A percentile compares a stretch with the other conserved stretches of the same genome.
These are phyloP conservation scores for Tuber borchii DNA, from an alignment of 495 filamentous ascomycete species.

Conservation along the genomic window DNA sequence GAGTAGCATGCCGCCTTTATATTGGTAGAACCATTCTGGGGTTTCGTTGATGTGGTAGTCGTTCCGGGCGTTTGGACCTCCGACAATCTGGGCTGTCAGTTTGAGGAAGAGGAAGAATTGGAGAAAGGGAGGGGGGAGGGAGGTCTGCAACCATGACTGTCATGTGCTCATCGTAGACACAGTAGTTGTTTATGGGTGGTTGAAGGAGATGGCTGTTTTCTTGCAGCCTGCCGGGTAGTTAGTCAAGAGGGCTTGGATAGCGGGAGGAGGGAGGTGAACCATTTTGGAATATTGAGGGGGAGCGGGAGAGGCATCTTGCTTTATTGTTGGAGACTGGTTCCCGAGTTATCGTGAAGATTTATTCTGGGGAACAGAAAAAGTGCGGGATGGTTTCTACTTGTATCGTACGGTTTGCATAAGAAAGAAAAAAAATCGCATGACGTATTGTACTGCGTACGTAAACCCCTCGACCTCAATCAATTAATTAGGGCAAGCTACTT, in stretches of 20 bases:
- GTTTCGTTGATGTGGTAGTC: slow-evolving; percentile 99
- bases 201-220: slow-evolving; percentile 87
- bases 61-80: slow-evolving; percentile 89
- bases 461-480: too few relatives aligned
- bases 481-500: too few relatives aligned
- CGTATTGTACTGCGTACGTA: too few relatives aligned
- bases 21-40: slow-evolving; percentile 96
- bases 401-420: too few relatives aligned
- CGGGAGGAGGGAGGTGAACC: slow-evolving; percentile 47
- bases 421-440: too few relatives aligned
- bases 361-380: too few relatives aligned
- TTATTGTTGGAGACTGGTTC: neutral
- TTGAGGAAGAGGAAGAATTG: neutral
- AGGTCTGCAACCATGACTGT: slow-evolving; percentile 61
- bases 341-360: neutral
- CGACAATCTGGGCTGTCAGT: slow-evolving; percentile 62
- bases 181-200: slow-evolving; percentile 95
- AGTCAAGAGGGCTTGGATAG: slow-evolving; percentile 9
- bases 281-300: slow-evolving; percentile 77
- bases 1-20: slow-evolving; percentile 84
- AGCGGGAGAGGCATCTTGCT: slow-evolving; percentile 9
- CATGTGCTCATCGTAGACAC: slow-evolving; percentile 75
- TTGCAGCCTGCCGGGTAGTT: slow-evolving; percentile 61
- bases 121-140: neutral
- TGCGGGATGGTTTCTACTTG: too few relatives aligned